A percentile compares a stretch with the other conserved stretches of the same genome.
phyloP scores from a whole-genome alignment of 2,329 filamentous ascomycete species.

The Verticillium nonalfalfae region DNA sequence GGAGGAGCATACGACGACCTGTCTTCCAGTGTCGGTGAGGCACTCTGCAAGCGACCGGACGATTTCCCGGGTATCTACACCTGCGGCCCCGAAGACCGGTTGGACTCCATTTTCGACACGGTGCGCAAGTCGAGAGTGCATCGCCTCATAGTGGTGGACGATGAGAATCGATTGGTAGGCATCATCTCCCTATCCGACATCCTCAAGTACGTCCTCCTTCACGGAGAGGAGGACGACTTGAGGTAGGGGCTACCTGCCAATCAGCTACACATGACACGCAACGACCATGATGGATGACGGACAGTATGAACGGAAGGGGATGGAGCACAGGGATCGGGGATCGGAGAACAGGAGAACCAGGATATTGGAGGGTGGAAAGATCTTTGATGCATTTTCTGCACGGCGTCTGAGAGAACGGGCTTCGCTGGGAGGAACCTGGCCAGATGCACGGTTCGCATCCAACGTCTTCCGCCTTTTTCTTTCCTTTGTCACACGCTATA shows the following conservation, averaged over 20 bases:
- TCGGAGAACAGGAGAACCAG: not conserved
- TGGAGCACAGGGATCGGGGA: no score
- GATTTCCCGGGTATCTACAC: constrained; percentile 97
- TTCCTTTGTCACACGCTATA: constrained; percentile 5
- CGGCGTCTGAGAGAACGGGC: constrained; percentile 20
- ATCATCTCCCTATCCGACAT: constrained; percentile 95
- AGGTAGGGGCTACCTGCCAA: not conserved
- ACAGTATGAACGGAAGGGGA: not conserved
- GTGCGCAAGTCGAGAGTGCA: constrained; percentile 93
- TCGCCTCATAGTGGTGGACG: constrained; percentile 86
- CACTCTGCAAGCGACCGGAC: constrained; percentile 76
- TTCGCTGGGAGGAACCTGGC: constrained; percentile 10
- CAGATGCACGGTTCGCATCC: constrained; percentile 6
- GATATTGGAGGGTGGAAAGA: constrained; percentile 11
- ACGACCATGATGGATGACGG: not conserved
- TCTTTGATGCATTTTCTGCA: constrained; percentile 18
- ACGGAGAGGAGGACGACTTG: constrained; percentile 57
- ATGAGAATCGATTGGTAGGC: constrained; percentile 77
- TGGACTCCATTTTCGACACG: constrained; percentile 95
- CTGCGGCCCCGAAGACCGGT: constrained; percentile 81
- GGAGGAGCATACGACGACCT: constrained; percentile 90
- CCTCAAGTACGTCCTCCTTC: constrained; percentile 84
- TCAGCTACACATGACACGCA: not conserved
- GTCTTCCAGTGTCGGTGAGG: constrained; percentile 79
- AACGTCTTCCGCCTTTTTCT: constrained; percentile 5